Base-by-base conservation (phyloP, 2,329 filamentous ascomycete species). In the Epichloe aotearoae region DNA sequence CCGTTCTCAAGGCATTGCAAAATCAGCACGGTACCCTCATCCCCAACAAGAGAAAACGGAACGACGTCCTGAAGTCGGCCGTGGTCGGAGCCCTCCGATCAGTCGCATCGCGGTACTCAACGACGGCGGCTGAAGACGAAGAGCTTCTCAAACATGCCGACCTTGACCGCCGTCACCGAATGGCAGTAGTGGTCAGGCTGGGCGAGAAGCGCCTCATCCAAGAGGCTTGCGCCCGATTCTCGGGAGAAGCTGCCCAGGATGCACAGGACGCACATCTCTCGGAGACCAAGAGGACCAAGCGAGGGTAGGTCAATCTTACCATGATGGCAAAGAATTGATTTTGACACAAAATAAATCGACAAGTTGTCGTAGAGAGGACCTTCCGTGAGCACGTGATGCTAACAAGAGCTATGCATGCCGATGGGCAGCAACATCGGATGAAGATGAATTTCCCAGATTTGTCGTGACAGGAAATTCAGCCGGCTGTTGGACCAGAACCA, bases 191-290 rank as follows among this genome's bases (percentile, higher is more conserved):
- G 47, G 83, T 89, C 37, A 76, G 86, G 53, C 66, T 82, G 3
- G 86, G 86, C 14, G 86, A 91, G 66, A 88, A 88, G 64, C 73
- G 74, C 57, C 70, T 90, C 5, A 61, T 89, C 23, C 66, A 72
- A 50, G 73, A 80, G 59, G 71, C 80, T 1, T 70, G 76, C 52
- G 57, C 54, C 11, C 57, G 66, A 14, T 55, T 66, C 3, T 46
- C 65, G 63, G 55, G 20, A 30, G 39, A 62, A 40, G 26, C 49
- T 20, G 53, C 69, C 19, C 51, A 51, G 20, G 47, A 47, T 17
- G 37, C 43, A 11, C 19, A 36, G 8, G 61, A 62, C 23, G 55
- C 56, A 8, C 51, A 59, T 37, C 33, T 50, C n/a, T 58, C 57
- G 17, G 56, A 64, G 4, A 50, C 56, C 12, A 69, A 69, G 58